phyloP scores from a whole-genome alignment of 148 eudicot species.

The Dysphania ambrosioides region DNA sequence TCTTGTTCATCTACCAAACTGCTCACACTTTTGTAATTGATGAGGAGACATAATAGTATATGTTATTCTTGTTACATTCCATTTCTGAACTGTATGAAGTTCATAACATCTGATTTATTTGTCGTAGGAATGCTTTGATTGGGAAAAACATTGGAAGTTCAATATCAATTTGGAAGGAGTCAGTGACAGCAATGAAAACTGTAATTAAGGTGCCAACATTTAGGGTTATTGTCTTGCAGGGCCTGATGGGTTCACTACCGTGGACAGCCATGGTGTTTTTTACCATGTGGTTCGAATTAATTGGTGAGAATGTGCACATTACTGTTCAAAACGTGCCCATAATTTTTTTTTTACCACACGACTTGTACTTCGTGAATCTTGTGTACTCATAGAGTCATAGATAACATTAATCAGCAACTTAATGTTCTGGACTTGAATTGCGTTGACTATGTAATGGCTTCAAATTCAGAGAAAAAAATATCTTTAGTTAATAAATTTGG shows the following conservation, averaged over 20 bases:
- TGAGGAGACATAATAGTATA: background rate
- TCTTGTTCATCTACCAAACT: background rate
- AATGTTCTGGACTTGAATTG: too few relatives aligned
- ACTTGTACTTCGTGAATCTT: too few relatives aligned
- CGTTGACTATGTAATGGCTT: too few relatives aligned
- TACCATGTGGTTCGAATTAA: constrained; percentile 91
- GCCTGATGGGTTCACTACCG: constrained; percentile 87
- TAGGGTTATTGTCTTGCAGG: constrained; percentile 91
- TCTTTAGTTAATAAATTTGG: too few relatives aligned
- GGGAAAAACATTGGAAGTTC: constrained; percentile 36
- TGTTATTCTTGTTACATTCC: background rate
- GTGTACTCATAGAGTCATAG: too few relatives aligned
- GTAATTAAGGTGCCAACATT: constrained; percentile 72
- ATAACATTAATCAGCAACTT: background rate
- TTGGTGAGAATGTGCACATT: constrained; percentile 50
- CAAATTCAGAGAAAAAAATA: too few relatives aligned
- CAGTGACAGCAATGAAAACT: constrained; percentile 69
- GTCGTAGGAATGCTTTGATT: constrained; percentile 50
- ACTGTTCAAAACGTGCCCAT: background rate
- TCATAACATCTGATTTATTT: background rate
- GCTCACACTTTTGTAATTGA: background rate
- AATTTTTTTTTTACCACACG: too few relatives aligned
- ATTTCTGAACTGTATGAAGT: background rate
- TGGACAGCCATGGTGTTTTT: constrained; percentile 98
- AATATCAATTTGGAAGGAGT: constrained; percentile 67